Base-by-base conservation (phyloP, 2,329 filamentous ascomycete genomes). In the Trichoderma guizhouense region DNA sequence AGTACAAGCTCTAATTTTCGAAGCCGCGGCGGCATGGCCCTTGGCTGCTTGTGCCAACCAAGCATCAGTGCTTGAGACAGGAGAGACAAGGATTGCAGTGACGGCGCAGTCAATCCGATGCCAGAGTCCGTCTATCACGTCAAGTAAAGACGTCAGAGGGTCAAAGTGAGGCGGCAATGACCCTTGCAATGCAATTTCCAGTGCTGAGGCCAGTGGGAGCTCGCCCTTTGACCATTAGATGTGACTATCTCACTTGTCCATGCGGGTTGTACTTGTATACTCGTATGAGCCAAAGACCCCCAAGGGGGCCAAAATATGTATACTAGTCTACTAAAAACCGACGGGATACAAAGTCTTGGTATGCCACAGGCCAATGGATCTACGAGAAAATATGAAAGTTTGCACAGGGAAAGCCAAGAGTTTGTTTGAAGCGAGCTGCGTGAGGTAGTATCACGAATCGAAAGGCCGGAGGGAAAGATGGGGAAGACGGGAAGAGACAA, bases 101-200 rank as follows among this genome's bases (percentile, higher is more conserved):
- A 69, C 66, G 60, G 57, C 57, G 34, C 43, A 65, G 60, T 47
- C 69, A 71, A 58, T 64, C 43, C 57, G 34, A 62, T 62, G 57
- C 32, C 47, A 67, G 9, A 62, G 53, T 30, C 69, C 32, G 69
- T 66, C 62, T 11, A 67, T 71, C 61, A 71, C 62, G 62, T 39
- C 66, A 51, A 43, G 62, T 15, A 57, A 69, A 58, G 36, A 69
- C 66, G 66, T 70, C 68, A 63, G 68, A 63, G 30, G 47, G 47
- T n/a, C 28, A 28, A 63, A 21, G 32, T 57, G 58, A 63, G 68
- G 60, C 58, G 58, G 36, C 39, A 30, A 14, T 26, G 12, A 51
- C 47, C 67, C 60, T 63, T 63, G 68, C 66, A 51, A 43, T 36
- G 66, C 66, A 62, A 69, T 69, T 69, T 69, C 63, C 66, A 69